Evolutionary conservation across 75 land plant species (phyloP).

Genomic region (Ceratopteris richardii): DNA sequence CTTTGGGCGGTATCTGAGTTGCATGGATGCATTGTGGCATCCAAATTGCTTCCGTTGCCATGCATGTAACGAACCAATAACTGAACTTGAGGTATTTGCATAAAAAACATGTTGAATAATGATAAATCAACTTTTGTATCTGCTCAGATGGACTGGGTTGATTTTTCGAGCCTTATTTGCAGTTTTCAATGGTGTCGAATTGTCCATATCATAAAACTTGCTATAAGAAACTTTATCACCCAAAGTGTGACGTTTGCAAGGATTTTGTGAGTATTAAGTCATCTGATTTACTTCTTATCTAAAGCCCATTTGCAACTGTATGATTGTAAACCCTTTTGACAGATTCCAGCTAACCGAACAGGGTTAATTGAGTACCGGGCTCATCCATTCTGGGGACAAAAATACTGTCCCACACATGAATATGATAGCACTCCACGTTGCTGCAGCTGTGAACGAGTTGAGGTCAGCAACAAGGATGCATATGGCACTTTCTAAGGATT

Average conservation of each 20-base stretch:
- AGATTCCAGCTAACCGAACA: slow-evolving; percentile 39
- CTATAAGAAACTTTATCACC: slow-evolving; percentile 71
- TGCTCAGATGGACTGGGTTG: no score
- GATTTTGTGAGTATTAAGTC: slow-evolving; percentile 49
- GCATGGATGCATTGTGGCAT: slow-evolving; percentile 79
- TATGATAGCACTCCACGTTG: slow-evolving; percentile 39
- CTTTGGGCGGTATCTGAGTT: slow-evolving; percentile 69
- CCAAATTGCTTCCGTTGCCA: slow-evolving; percentile 80
- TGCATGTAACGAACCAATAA: slow-evolving; percentile 60
- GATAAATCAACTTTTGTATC: no score
- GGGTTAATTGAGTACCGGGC: slow-evolving; percentile 48
- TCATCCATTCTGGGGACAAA: slow-evolving; percentile 49
- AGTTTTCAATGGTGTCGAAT: slow-evolving; percentile 68
- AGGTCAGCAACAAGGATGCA: slow-evolving; percentile 19
- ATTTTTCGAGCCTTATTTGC: slow-evolving; percentile 5
- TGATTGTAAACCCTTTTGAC: slow-evolving; percentile 6
- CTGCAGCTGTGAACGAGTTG: slow-evolving; percentile 49
- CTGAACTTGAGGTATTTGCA: slow-evolving; percentile 65
- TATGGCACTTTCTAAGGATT: no score
- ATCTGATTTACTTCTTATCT: slow-evolving; percentile 3
- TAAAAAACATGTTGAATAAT: no score
- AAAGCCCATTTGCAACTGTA: not conserved
- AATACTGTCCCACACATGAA: slow-evolving; percentile 43
- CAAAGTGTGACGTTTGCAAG: slow-evolving; percentile 83
- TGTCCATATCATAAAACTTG: slow-evolving; percentile 71